Conservation (phyloP, 2,329 filamentous ascomycete genomes). For the Coniochaeta pulveracea region DNA sequence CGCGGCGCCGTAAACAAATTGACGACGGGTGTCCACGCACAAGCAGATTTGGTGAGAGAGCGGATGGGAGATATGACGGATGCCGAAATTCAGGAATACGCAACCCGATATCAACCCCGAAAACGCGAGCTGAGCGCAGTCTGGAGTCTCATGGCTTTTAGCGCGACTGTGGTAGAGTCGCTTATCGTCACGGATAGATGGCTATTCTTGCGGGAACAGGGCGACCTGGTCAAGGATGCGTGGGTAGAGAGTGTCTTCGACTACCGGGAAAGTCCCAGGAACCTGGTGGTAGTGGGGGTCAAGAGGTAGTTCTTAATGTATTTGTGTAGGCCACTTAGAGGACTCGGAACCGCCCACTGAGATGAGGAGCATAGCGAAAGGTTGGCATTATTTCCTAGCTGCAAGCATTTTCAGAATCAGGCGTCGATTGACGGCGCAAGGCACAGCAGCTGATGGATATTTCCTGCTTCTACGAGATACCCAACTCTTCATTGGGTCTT, state of each 20-base stretch:
- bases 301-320: conserved; percentile 50
- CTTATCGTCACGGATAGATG: conserved; percentile 85
- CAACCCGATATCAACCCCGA: conserved; percentile 46
- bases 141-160: conserved; percentile 96
- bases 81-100: conserved; percentile 64
- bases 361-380: too few relatives aligned
- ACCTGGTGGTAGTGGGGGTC: conserved; percentile 85
- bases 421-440: too few relatives aligned
- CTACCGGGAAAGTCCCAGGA: conserved; percentile 73
- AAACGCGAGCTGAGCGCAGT: conserved; percentile 77
- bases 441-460: too few relatives aligned
- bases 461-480: too few relatives aligned
- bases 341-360: too few relatives aligned
- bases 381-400: too few relatives aligned
- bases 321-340: too few relatives aligned
- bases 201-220: conserved; percentile 73
- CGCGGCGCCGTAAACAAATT: conserved; percentile 73
- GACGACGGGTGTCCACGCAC: conserved; percentile 38
- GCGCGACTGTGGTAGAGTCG: conserved; percentile 78
- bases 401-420: too few relatives aligned
- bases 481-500: too few relatives aligned
- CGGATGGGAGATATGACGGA: conserved; percentile 60
- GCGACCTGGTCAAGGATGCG: conserved; percentile 54
- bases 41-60: conserved; percentile 48
- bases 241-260: conserved; percentile 96